Percentiles rank a stretch among this genome's conserved stretches.
Evolutionary conservation across 1,284 basidiomycete species (phyloP).

Genomic region (Trichosporon sp.): DNA sequence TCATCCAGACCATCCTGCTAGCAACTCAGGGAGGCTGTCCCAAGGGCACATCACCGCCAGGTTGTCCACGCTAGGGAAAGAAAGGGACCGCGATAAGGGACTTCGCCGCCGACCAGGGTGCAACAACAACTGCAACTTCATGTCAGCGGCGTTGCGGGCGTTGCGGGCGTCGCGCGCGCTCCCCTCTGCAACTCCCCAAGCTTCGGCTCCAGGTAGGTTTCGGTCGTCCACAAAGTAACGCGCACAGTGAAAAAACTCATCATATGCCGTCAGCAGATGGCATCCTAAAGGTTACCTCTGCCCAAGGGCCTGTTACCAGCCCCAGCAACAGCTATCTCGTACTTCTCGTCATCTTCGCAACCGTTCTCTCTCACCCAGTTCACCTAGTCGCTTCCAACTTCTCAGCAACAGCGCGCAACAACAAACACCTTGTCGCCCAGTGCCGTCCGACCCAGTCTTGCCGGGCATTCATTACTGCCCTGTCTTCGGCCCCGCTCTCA

Average conservation of each 20-base stretch:
- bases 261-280: not conserved
- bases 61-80: not conserved
- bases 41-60: not conserved
- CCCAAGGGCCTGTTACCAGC: not conserved
- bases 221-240: not conserved
- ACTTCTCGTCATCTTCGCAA: constrained; percentile 1
- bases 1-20: too few species aligned
- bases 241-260: not conserved
- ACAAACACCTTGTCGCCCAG: not conserved
- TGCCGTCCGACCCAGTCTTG: not conserved
- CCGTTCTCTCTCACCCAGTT: too few species aligned
- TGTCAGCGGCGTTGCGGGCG: not conserved
- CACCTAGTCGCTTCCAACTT: not conserved
- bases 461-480: not conserved
- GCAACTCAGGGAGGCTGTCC: not conserved
- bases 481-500: not conserved
- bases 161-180: not conserved
- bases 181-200: not conserved
- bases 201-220: not conserved
- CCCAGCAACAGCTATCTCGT: not conserved
- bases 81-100: not conserved
- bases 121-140: not conserved
- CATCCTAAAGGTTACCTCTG: constrained; percentile 1
- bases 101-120: not conserved
- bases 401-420: not conserved